Conservation (phyloP, 2,329 filamentous ascomycete genomes). For the Triangularia setosa region DNA sequence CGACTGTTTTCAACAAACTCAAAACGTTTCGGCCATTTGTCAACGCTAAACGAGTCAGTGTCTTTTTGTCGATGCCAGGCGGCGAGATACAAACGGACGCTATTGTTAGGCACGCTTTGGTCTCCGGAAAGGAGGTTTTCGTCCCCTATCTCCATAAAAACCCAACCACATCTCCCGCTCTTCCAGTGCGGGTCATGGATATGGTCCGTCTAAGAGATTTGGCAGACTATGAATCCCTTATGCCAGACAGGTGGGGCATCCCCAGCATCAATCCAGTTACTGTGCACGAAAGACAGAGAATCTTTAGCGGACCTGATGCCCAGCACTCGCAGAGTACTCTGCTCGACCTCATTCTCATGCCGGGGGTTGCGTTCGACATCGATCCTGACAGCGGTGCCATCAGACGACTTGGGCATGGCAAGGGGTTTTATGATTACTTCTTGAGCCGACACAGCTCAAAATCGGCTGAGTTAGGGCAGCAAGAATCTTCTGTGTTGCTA, state of each 20-base stretch:
- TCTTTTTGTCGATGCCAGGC: slow-evolving; percentile 90
- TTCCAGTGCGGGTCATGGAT: slow-evolving; percentile 75
- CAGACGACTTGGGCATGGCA: slow-evolving; percentile 83
- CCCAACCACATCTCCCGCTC: slow-evolving; percentile 41
- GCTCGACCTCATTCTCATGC: slow-evolving; percentile 85
- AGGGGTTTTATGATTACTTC: slow-evolving; percentile 96
- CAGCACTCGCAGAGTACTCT: slow-evolving; percentile 42
- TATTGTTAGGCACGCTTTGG: slow-evolving; percentile 78
- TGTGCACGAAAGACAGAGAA: slow-evolving; percentile 63
- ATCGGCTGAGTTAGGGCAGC: slow-evolving; percentile 33
- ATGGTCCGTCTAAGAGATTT: slow-evolving; percentile 78
- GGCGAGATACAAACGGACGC: slow-evolving; percentile 80
- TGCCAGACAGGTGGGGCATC: slow-evolving; percentile 87
- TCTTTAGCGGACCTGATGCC: slow-evolving; percentile 60
- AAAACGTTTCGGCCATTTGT: slow-evolving; percentile 69
- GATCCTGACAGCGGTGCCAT: slow-evolving; percentile 51
- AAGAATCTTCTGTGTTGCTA: slow-evolving; percentile 44
- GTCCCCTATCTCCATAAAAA: slow-evolving; percentile 80
- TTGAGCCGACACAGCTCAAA: slow-evolving; percentile 65
- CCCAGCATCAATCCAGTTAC: slow-evolving; percentile 72
- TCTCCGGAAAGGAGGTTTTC: slow-evolving; percentile 77
- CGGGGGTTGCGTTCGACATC: slow-evolving; percentile 85
- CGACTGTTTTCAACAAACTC: slow-evolving; percentile 60
- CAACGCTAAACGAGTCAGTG: slow-evolving; percentile 69
- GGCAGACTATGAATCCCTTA: slow-evolving; percentile 72